Conservation (phyloP, 164 flowering plant genomes). For the Vitis cinerea region DNA sequence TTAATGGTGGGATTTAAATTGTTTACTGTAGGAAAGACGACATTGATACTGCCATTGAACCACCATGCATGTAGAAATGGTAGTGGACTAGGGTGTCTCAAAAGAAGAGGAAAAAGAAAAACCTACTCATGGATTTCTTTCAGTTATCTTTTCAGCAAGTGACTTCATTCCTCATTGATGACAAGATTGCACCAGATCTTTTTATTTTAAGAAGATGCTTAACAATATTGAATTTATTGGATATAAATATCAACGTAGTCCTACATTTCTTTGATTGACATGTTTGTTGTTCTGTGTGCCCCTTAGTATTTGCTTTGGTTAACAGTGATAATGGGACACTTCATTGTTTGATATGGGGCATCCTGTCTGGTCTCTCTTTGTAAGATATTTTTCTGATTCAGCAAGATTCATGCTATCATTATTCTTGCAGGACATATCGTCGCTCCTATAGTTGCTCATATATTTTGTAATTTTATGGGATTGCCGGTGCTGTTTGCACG, state of each 20-base stretch:
- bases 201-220: background rate
- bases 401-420: background rate
- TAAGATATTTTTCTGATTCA: background rate
- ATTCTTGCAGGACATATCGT: constrained; percentile 61
- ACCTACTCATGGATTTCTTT: background rate
- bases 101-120: no score
- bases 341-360: background rate
- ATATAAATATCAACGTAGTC: background rate
- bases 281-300: background rate
- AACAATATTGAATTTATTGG: no score
- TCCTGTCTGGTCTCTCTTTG: background rate
- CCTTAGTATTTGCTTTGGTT: background rate
- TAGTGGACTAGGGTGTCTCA: no score
- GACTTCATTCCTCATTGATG: background rate
- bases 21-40: no score
- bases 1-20: no score
- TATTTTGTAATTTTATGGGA: constrained; percentile 86
- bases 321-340: background rate
- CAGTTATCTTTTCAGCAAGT: no score
- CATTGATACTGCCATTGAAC: no score
- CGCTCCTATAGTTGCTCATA: constrained; percentile 75
- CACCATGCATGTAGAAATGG: no score
- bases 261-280: background rate
- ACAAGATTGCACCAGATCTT: background rate
- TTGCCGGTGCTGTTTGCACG: constrained; percentile 61